Conservation (phyloP, 768 basidiomycete species). For the Mrakia blollopis region DNA sequence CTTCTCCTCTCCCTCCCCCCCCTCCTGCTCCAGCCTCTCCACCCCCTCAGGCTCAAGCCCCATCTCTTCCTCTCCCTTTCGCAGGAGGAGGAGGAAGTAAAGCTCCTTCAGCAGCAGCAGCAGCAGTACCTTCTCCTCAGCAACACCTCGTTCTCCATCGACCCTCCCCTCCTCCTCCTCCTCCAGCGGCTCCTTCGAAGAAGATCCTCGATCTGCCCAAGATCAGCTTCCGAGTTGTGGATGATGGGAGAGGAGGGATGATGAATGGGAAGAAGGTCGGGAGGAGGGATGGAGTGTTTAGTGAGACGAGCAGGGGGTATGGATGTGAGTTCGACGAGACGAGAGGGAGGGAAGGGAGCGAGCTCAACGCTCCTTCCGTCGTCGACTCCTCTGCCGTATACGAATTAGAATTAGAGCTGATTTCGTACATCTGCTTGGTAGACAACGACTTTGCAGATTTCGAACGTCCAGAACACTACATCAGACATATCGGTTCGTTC, state of each 20-base stretch:
- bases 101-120: background rate
- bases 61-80: too few species aligned
- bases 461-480: conserved; percentile 73
- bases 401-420: too few species aligned
- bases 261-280: background rate
- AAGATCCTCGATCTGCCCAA: conserved; percentile 16
- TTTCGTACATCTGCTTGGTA: too few species aligned
- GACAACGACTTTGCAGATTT: conserved; percentile 52
- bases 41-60: background rate
- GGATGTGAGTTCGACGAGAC: background rate
- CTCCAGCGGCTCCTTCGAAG: background rate
- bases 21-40: background rate
- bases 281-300: background rate
- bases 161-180: background rate
- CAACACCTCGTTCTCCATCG: background rate
- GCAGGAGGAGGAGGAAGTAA: background rate
- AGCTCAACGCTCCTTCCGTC: too few species aligned
- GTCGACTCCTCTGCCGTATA: too few species aligned
- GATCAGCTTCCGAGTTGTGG: conserved; percentile 19
- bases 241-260: background rate
- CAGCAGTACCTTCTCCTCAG: background rate
- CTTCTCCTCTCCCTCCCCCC: too few species aligned
- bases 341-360: background rate
- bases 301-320: background rate
- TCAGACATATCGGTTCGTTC: conserved; percentile 75